A percentile compares a stretch with the other conserved stretches of the same genome.
These are phyloP conservation scores for Rhododendron kiyosumense DNA, from an alignment of 148 eudicot species.

Conservation along the genomic window DNA sequence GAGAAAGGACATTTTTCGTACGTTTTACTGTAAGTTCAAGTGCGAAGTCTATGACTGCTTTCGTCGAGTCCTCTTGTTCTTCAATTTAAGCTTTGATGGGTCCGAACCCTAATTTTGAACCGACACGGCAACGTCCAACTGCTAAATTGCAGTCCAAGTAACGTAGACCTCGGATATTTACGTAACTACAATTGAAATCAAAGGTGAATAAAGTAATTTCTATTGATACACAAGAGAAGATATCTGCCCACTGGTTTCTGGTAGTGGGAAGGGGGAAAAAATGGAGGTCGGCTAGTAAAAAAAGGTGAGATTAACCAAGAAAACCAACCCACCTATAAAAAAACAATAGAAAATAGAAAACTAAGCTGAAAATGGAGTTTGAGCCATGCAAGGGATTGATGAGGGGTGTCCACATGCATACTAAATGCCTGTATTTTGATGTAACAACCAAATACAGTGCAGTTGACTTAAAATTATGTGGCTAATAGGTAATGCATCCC, in stretches of 20 bases:
- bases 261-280: conserved; percentile 4
- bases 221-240: not conserved
- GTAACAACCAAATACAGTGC: conserved; percentile 7
- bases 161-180: not conserved
- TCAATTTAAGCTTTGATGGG: not conserved
- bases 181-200: not conserved
- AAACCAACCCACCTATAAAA: not conserved
- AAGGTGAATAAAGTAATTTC: not conserved
- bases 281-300: conserved; percentile 20
- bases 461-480: conserved; percentile 22
- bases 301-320: conserved; percentile 1
- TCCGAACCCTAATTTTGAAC: not conserved
- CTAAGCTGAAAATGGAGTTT: conserved; percentile 13
- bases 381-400: conserved; percentile 22
- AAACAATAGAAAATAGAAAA: not conserved
- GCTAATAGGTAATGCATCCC: conserved; percentile 18
- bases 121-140: not conserved
- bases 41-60: not conserved
- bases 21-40: not conserved
- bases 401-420: conserved; percentile 6
- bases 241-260: not conserved
- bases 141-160: not conserved
- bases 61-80: not conserved
- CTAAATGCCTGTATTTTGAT: conserved; percentile 2
- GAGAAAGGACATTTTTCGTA: not conserved